A percentile compares a stretch with the other conserved stretches of the same genome.
Evolutionary conservation across 805 yeast species (phyloP).

Genomic region (Yamadazyma sp.): DNA sequence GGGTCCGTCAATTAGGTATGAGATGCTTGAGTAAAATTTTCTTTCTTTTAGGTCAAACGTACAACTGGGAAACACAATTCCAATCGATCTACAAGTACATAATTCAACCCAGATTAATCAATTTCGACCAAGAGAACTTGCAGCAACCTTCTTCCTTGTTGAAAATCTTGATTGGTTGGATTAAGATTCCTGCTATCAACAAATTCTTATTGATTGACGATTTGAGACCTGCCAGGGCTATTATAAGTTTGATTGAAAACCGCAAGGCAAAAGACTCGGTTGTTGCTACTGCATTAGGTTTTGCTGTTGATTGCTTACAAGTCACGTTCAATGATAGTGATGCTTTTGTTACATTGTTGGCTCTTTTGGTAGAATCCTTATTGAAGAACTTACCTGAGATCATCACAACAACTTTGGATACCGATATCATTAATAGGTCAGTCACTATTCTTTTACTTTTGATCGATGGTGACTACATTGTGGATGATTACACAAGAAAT

Average conservation of each 20-base stretch:
- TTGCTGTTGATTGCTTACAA: slow-evolving; percentile 47
- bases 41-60: slow-evolving; percentile 46
- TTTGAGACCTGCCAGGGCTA: slow-evolving; percentile 51
- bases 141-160: slow-evolving; percentile 81
- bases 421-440: slow-evolving; percentile 51
- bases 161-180: slow-evolving; percentile 62
- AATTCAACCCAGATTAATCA: slow-evolving; percentile 61
- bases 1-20: slow-evolving; percentile 65
- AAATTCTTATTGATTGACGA: slow-evolving; percentile 58
- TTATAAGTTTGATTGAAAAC: slow-evolving; percentile 55
- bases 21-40: slow-evolving; percentile 62
- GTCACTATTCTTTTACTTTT: slow-evolving; percentile 52
- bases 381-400: slow-evolving; percentile 52
- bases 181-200: slow-evolving; percentile 40
- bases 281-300: slow-evolving; percentile 51
- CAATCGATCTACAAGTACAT: slow-evolving; percentile 51
- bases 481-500: slow-evolving; percentile 52
- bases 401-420: slow-evolving; percentile 39
- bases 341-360: slow-evolving; percentile 46
- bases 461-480: slow-evolving; percentile 57
- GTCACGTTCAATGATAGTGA: slow-evolving; percentile 37
- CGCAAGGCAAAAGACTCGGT: slow-evolving; percentile 68
- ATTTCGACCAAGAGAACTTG: slow-evolving; percentile 73
- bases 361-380: slow-evolving; percentile 58
- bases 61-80: slow-evolving; percentile 56